Evolutionary conservation across 2,329 filamentous ascomycete species (phyloP).

Genomic region (Diplocarpon rosae): DNA sequence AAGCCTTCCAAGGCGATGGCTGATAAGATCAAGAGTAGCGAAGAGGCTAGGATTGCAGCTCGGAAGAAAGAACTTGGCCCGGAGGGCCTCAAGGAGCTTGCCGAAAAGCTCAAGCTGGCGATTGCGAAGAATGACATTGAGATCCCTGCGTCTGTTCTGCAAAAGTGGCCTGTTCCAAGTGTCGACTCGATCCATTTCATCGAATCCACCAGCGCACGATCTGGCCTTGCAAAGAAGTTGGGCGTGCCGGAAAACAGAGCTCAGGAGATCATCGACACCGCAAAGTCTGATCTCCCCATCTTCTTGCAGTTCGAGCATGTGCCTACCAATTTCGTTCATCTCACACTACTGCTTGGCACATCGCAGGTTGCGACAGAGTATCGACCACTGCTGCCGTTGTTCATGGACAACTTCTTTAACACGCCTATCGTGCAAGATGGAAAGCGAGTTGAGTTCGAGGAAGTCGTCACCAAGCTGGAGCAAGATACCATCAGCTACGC

Average conservation of each 20-base stretch:
- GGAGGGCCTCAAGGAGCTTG: slow-evolving; percentile 68
- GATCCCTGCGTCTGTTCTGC: slow-evolving; percentile 73
- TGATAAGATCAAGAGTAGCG: slow-evolving; percentile 69
- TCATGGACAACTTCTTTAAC: slow-evolving; percentile 89
- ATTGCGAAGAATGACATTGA: slow-evolving; percentile 81
- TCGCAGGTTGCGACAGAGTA: slow-evolving; percentile 66
- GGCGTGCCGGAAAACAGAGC: slow-evolving; percentile 57
- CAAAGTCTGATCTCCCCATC: slow-evolving; percentile 53
- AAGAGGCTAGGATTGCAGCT: slow-evolving; percentile 65
- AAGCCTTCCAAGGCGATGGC: slow-evolving; percentile 74
- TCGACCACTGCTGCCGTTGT: slow-evolving; percentile 75
- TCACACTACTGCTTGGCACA: slow-evolving; percentile 73
- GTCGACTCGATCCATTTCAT: slow-evolving; percentile 95
- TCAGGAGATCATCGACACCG: slow-evolving; percentile 65
- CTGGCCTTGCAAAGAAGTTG: slow-evolving; percentile 63
- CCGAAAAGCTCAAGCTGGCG: slow-evolving; percentile 66
- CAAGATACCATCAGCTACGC: slow-evolving; percentile 79
- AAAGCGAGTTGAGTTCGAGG: slow-evolving; percentile 72
- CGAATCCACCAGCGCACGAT: slow-evolving; percentile 71
- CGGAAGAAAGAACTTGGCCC: slow-evolving; percentile 70
- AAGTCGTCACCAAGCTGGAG: slow-evolving; percentile 85
- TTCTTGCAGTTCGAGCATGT: slow-evolving; percentile 98
- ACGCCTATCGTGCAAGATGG: slow-evolving; percentile 73
- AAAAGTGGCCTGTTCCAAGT: slow-evolving; percentile 69
- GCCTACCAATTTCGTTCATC: slow-evolving; percentile 81